These are phyloP conservation scores for Tolypocladium sp. DNA, from an alignment of 2,329 filamentous ascomycete species.

Conservation along the genomic window DNA sequence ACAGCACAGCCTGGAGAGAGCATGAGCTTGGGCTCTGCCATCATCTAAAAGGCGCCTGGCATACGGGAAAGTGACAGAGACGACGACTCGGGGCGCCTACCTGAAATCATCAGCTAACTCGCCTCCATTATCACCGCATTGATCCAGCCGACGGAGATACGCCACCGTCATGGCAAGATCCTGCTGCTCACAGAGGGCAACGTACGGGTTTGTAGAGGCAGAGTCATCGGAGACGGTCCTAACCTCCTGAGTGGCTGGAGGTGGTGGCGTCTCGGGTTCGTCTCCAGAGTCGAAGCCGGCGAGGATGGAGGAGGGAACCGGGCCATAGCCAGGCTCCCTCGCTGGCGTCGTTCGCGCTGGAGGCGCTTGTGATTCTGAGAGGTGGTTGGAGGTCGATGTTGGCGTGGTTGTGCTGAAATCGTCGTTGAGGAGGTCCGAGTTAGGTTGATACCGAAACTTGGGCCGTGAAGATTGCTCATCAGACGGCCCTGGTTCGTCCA, in stretches of 20 bases:
- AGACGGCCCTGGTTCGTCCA: no score
- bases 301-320: background rate
- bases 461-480: no score
- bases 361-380: no score
- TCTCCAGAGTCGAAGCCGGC: background rate
- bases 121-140: background rate
- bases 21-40: no score
- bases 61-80: background rate
- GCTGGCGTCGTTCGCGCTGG: no score
- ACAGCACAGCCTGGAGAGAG: background rate
- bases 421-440: no score
- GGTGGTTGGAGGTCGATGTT: no score
- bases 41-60: background rate
- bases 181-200: background rate
- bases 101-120: background rate
- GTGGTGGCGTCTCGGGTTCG: background rate
- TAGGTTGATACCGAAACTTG: no score
- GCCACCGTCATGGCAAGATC: background rate
- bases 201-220: background rate
- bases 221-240: background rate
- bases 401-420: no score
- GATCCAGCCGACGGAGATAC: background rate
- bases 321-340: no score
- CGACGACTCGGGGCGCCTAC: background rate
- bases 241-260: no score